Conservation (phyloP, 176 grass and related monocot species). For the Oryza meridionalis region DNA sequence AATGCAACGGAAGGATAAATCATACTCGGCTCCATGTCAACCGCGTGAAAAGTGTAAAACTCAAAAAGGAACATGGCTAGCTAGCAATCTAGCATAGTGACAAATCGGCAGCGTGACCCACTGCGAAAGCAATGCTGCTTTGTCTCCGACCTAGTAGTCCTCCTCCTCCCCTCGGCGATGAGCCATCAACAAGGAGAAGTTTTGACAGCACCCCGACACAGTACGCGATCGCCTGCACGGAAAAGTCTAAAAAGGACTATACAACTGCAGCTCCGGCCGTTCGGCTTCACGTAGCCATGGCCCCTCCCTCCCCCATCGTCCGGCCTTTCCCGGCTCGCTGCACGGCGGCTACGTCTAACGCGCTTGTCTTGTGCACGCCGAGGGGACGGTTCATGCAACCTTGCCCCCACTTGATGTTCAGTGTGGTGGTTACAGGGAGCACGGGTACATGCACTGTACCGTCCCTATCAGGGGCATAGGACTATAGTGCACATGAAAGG, state of each 20-base stretch:
- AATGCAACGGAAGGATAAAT: not conserved
- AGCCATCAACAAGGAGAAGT: not conserved
- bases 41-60: no score
- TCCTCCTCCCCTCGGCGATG: not conserved
- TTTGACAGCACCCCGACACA: not conserved
- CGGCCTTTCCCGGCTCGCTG: constrained; percentile 29
- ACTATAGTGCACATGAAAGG: not conserved
- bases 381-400: constrained; percentile 18
- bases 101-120: not conserved
- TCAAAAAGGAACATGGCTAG: not conserved
- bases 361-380: not conserved
- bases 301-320: not conserved
- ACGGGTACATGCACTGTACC: not conserved
- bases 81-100: not conserved
- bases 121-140: not conserved
- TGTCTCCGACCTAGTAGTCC: not conserved
- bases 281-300: not conserved
- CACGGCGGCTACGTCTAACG: not conserved
- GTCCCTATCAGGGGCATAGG: not conserved
- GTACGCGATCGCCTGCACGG: constrained; percentile 7
- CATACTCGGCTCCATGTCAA: not conserved
- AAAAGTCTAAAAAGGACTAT: not conserved
- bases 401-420: not conserved
- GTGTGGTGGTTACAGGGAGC: constrained; percentile 34
- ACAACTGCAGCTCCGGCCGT: not conserved